Evolutionary conservation across 208 protist species (phyloP), one percentile per base, ranked within the genome.

Genomic region (Leptomonas seymouri): DNA sequence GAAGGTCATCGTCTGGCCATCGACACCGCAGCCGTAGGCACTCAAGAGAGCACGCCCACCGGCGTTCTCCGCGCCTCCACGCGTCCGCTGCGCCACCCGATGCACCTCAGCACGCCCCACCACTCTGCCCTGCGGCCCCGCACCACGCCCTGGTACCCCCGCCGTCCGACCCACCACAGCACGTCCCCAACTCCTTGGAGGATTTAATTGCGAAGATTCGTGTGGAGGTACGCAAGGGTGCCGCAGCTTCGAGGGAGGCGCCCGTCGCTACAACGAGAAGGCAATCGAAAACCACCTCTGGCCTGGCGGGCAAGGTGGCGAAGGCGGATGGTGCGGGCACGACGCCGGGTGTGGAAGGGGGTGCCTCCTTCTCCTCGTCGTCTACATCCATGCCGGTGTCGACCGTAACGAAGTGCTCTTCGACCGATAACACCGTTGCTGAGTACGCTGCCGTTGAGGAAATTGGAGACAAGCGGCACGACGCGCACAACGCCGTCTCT

Each of bases 161-260:
- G 9, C 9, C 34, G 9, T 39, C 34, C 3, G 34, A 9, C 3
- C 25, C 27, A 27, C 45, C 60, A 15, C 14, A 25, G 30, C 28
- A 44, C 15, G 9, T 18, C 5, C 3, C 16, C 15, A 15, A 65
- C 18, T 44, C 70, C 15, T 25, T 76, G 54, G 62, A 42, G 5
- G 27, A 69, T 20, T 65, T 76, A 36, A 61, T 76, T 5, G 60
- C 61, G 16, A 68, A 61, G 46, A 76, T 76, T 31, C 70, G 70
- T 25, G 70, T 41, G 20, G 70, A 76, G 55, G 61, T 76, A 21
- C 56, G 62, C 46, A 54, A 28, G 18, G 68, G 58, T 9, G 30
- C 39, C 23, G 51, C 44, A 16, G 18, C 44, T 4, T 48, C 44
- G 16, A n/a, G 16, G 18, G 18, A 15, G 18, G 3, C 12, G 44